Percentiles rank a stretch among this genome's conserved stretches.
These are phyloP conservation scores for Leucocoprinus birnbaumii DNA, from an alignment of 768 basidiomycete species.

Conservation along the genomic window DNA sequence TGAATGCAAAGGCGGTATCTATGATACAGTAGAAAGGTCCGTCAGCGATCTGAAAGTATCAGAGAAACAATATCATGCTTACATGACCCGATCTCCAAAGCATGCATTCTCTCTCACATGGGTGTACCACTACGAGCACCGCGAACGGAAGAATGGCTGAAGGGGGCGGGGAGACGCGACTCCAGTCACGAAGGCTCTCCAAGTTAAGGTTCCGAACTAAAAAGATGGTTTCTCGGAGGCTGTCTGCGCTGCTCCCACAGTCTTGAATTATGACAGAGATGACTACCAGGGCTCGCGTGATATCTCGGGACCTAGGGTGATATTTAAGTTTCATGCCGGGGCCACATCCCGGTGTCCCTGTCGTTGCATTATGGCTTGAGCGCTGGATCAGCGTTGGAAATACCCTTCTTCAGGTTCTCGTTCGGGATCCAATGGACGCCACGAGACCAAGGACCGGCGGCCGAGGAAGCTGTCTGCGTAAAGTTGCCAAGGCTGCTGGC, in stretches of 20 bases:
- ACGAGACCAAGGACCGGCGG: too few species aligned
- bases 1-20: background rate
- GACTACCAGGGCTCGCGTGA: background rate
- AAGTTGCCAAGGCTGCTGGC: too few species aligned
- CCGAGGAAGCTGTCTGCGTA: too few species aligned
- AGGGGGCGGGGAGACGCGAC: background rate
- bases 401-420: too few species aligned
- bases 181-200: background rate
- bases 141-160: background rate
- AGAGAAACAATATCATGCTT: background rate
- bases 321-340: background rate
- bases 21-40: background rate
- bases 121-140: background rate
- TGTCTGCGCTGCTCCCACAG: background rate
- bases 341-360: background rate
- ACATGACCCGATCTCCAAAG: background rate
- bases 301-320: background rate
- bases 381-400: too few species aligned
- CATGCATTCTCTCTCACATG: background rate
- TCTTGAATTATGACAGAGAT: background rate
- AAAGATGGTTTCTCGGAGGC: too few species aligned
- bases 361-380: too few species aligned
- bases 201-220: background rate
- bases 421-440: too few species aligned
- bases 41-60: background rate